Base-by-base conservation (phyloP, 2,329 filamentous ascomycete species). In the Aureobasidium sp. region DNA sequence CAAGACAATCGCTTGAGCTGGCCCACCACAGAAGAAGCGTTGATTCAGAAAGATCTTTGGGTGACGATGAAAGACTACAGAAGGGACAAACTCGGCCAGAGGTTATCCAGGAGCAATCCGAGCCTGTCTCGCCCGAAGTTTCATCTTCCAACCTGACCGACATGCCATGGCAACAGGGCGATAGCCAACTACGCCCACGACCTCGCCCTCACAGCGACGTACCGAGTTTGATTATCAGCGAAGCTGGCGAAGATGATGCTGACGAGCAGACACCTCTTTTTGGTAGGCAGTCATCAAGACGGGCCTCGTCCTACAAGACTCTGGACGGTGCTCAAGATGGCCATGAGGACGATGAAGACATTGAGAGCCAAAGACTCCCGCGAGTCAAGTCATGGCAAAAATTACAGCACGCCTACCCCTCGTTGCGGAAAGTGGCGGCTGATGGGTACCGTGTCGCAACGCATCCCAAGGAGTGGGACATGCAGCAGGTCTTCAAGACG, bases 391-490 rank as follows among this genome's bases (percentile, higher is more conserved):
- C 67, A 2, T 71, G 70, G 71, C 67, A 71, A 52, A 64, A 64
- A 59, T 53, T 71, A 20, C 66, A 67, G 17, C 70, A 70, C 48
- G 68, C 69, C 13, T 71, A 69, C 58, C 70, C 69, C 17, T 68
- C 68, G 9, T 51, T 68, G 26, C 60, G 56, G 17, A 61, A 62
- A 6, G 39, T 64, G 27, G 36, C 63, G 20, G 46, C 48, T 47
- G 63, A 64, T 58, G 52, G 64, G 50, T 60, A 41, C 36, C 71
- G 72, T 68, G 68, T 71, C 17, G 63, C 83, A 6, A 71, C 79
- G 3, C 84, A 86, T 67, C 88, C 89, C 0, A 88, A 87, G 66
- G 80, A 79, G 26, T 97, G 92, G 89, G 80, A 93, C 71, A 80
- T 78, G 62, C 82, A 81, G 66, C 77, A 81, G 0, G 78, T 96